Evolutionary conservation across 192 early-diverging fungal genomes (phyloP), one percentile per base, ranked within the genome.

Genomic region (Spizellomyces sp.): DNA sequence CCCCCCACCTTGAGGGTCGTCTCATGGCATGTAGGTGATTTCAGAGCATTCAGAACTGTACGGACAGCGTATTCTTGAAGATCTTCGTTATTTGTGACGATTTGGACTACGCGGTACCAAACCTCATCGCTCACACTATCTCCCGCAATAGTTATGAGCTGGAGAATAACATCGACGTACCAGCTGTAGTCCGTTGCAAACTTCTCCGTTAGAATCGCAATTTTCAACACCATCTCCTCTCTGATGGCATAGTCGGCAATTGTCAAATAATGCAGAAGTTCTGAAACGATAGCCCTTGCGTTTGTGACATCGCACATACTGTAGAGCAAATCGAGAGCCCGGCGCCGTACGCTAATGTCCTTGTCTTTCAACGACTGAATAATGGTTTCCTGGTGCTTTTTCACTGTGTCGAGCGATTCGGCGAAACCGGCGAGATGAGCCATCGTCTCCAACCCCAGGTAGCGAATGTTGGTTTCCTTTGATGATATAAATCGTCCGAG

Each of bases 121-220:
- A 99, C 91, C 67, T 96, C 96, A 66, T 98, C 95, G 42, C 93
- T 93, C 21, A 98, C 95, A 69, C 94, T 91, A 73, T 98, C 96
- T 44, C 95, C 96, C 6, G 94, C 95, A 56, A 93, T 84, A n/a
- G 91, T 91, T 57, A 99, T 93, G 59, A 99, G 84, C 75, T 96
- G 94, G 67, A 98, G 84, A 72, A 98, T 97, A 45, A 98, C 94
- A 70, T 99, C 96, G 0, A 99, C 92, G 78, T 98, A 99, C 98
- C 98, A 99, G 58, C 93, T 91, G 74, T 96, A 96, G 75, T 96
- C 96, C 6, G 95, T 94, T 5, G 96, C 94, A 74, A 91, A 99
- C 80, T 96, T 98, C 75, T 99, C 98, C 0, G 96, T 92, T 75
- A 99, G 82, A 73, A 99, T 99, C 50, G 98, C 98, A 73, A 98